Evolutionary conservation across 2,329 filamentous ascomycete genomes (phyloP).

Genomic region (Diaporthe destruens): DNA sequence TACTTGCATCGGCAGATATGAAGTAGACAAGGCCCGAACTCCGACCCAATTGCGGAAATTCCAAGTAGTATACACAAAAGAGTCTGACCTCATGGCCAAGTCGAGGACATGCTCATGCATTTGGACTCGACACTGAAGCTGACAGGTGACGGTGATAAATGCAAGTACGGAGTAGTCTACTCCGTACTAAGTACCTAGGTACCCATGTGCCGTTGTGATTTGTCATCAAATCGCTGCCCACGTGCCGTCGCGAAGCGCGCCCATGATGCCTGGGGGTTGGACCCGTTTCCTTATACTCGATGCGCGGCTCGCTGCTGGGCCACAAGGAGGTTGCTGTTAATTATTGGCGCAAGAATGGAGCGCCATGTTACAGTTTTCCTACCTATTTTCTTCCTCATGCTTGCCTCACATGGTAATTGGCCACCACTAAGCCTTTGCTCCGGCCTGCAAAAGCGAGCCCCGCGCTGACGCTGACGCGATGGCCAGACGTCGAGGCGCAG

Average conservation of each 20-base stretch:
- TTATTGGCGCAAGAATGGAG: neutral
- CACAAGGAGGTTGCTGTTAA: neutral
- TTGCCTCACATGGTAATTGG: neutral
- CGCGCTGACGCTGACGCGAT: conserved; percentile 33
- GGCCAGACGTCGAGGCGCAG: conserved; percentile 36
- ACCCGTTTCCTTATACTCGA: neutral
- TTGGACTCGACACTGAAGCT: neutral
- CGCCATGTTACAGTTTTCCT: no score
- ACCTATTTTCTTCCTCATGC: neutral
- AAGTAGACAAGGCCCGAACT: neutral
- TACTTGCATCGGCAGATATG: neutral
- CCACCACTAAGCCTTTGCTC: no score
- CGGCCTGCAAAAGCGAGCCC: neutral
- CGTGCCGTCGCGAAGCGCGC: conserved; percentile 30
- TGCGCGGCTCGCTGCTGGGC: neutral
- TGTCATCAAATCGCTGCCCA: conserved; percentile 28
- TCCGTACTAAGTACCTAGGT: no score
- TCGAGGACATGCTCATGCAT: no score
- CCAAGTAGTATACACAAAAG: neutral
- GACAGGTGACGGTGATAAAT: neutral
- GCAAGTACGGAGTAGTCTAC: no score
- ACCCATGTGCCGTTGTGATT: conserved; percentile 14
- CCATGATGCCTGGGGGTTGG: neutral
- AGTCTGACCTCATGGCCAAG: neutral
- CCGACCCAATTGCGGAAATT: neutral